Base-by-base conservation (phyloP, 805 yeast genomes). In the Pichia membranifaciens region DNA sequence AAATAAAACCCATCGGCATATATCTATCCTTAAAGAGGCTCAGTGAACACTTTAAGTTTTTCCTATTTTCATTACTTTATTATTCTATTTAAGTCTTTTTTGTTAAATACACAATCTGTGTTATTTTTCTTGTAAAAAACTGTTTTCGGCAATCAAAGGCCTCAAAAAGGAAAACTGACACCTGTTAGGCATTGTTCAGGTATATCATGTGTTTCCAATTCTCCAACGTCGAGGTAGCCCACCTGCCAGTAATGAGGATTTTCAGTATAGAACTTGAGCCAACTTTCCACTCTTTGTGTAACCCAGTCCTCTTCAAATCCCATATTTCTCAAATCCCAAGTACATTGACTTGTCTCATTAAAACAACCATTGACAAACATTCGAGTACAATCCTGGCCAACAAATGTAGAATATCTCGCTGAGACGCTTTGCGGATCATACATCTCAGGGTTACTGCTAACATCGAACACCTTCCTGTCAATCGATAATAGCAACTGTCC, bases 311-410 rank as follows among this genome's bases (percentile, higher is more conserved):
- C 52, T n/a, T 42, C 42, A 3, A 62, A 79, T n/a, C 49, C 48
- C 20, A 84, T 63, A 0, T 83, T 88, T 32, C 90, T 64, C 38
- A 84, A 62, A 59, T 85, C 91, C 59, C 77, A 73, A 0, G 90
- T 83, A 51, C 72, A 71, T 55, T 84, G 84, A 31, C 75, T 77
- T 15, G 56, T 60, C 31, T 70, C 69, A 36, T 64, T 59, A 49
- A 84, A 78, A 55, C 89, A 84, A 3, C 90, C 90, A 1, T 87
- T 84, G 3, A 76, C 81, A 55, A 75, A 82, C 17, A 84, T 84
- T 25, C 90, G 66, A 2, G 88, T 81, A 35, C 79, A 76, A 60
- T 84, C 93, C 38, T 66, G 66, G 1, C 91, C 93, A 29, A 81
- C 73, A 56, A 84, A 74, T 37, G 71, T 64, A 9, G 68, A 56